Conservation (phyloP, 2,329 filamentous ascomycete species). For the Rasamsonia emersonii region DNA sequence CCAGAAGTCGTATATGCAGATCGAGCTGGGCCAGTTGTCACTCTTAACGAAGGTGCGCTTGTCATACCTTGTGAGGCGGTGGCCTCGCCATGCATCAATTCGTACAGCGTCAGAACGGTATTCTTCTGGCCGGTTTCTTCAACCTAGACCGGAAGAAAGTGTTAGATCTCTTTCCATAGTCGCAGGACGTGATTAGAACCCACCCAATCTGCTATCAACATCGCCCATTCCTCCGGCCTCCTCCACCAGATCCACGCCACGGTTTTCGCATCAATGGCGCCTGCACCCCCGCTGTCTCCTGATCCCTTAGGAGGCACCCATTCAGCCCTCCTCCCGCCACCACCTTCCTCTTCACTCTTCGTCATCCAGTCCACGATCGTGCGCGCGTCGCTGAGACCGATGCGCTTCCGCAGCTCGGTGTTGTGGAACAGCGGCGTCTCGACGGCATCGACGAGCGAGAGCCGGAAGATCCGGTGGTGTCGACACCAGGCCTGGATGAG, state of each 20-base stretch:
- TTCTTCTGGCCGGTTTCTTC: constrained; percentile 85
- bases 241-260: constrained; percentile 75
- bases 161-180: constrained; percentile 4
- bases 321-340: constrained; percentile 46
- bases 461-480: constrained; percentile 65
- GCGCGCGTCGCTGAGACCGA: constrained; percentile 46
- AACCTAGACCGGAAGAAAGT: constrained; percentile 30
- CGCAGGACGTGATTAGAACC: constrained; percentile 26
- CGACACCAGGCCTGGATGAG: constrained; percentile 79
- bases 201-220: constrained; percentile 63
- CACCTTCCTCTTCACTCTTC: constrained; percentile 32
- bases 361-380: constrained; percentile 50
- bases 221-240: constrained; percentile 84
- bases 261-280: constrained; percentile 32
- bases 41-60: background rate
- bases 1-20: constrained; percentile 10
- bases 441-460: constrained; percentile 57
- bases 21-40: background rate
- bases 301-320: constrained; percentile 43
- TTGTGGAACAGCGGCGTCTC: constrained; percentile 53
- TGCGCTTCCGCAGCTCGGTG: constrained; percentile 30
- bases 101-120: constrained; percentile 83
- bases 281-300: constrained; percentile 45
- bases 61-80: constrained; percentile 57
- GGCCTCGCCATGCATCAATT: constrained; percentile 79